Evolutionary conservation across 371 early-diverging fungal genomes (phyloP).

Genomic region (Haplosporangium sp.): DNA sequence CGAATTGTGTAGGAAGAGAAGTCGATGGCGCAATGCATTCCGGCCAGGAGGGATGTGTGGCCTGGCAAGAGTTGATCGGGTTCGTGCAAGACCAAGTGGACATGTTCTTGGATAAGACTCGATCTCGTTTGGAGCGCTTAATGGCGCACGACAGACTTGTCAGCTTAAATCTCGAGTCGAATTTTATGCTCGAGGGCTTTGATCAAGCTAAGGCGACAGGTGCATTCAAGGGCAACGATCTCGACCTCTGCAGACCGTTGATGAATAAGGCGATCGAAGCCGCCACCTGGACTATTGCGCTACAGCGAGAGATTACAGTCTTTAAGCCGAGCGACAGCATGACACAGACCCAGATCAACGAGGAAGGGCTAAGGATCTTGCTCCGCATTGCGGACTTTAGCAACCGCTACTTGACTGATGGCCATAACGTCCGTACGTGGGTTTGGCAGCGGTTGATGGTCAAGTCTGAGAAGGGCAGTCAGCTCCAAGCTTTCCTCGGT

Average conservation of each 20-base stretch:
- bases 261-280: conserved; percentile 32
- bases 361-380: conserved; percentile 28
- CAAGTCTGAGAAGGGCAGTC: conserved; percentile 17
- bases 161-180: conserved; percentile 1
- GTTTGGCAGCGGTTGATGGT: conserved; percentile 10
- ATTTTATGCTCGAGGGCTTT: conserved; percentile 13
- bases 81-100: conserved; percentile 34
- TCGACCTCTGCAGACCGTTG: conserved; percentile 31
- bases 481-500: conserved; percentile 14
- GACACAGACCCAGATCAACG: conserved; percentile 32
- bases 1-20: conserved; percentile 31
- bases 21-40: conserved; percentile 16
- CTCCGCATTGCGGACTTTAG: conserved; percentile 31
- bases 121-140: conserved; percentile 22
- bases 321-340: conserved; percentile 27
- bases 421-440: conserved; percentile 7
- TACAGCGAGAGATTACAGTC: conserved; percentile 34
- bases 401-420: conserved; percentile 21
- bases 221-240: conserved; percentile 26
- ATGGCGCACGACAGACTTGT: conserved; percentile 25
- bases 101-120: conserved; percentile 38
- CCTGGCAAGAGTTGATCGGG: conserved; percentile 36
- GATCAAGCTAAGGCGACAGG: conserved; percentile 11
- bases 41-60: conserved; percentile 13
- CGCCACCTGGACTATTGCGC: conserved; percentile 30